Base-by-base conservation (phyloP, 176 grass and related monocot genomes). In the Eragrostis curvula region DNA sequence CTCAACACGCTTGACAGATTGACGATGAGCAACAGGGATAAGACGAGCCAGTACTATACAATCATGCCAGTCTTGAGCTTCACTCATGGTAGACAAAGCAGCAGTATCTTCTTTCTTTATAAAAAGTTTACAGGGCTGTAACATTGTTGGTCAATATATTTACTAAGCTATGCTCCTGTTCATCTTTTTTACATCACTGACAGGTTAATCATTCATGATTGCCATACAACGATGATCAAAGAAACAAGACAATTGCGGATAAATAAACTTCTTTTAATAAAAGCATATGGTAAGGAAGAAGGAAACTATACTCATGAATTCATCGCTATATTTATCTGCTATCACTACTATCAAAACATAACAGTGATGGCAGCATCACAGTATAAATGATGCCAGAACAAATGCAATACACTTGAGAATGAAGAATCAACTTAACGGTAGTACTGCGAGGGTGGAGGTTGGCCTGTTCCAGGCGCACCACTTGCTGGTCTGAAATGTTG, bases 371-470 rank as follows among this genome's bases (percentile, higher is more conserved):
- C 82, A 0, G 29, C 41, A 78, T 62, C 50, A 30, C 44, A 83
- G 43, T 42, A 82, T 59, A 69, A 83, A 74, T 25, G 42, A 71
- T 45, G 12, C 62, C 62, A 78, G 13, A 59, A 73, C 67, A 62
- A 72, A 68, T 8, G 45, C 42, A 67, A 51, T 58, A 78, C 66
- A 60, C 1, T 59, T 32, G 30, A 25, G 39, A 60, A 61, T 75
- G 32, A 65, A 61, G 28, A 79, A n/a, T 23, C 47, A 52, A 43
- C 45, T 65, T 81, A 90, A 71, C 70, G 88, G 79, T 87, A 94
- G 69, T 87, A 86, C 12, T 50, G 52, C 53, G 64, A 49, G 43
- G 65, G 79, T 49, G 86, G 83, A 13, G 49, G 87, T 58, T 87
- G 91, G 23, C 84, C 71, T 0, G 63, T 23, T 77, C 77, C 80